Base-by-base conservation (phyloP, 2,329 filamentous ascomycete species). In the Emergomyces africanus region DNA sequence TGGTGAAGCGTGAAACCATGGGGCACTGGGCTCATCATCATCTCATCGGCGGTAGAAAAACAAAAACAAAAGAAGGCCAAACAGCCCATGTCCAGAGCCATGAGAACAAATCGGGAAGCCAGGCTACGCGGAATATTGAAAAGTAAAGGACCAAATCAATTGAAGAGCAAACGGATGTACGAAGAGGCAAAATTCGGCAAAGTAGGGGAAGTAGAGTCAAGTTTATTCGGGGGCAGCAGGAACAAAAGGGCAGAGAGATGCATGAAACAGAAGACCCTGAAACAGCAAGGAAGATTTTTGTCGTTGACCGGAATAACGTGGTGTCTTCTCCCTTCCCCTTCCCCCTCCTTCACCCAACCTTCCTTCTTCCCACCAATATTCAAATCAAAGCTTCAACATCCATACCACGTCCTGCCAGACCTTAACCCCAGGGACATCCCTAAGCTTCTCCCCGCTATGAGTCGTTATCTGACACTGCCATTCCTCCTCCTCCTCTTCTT, bases 351-450 rank as follows among this genome's bases (percentile, higher is more conserved):
- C 30, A 30, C 30, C 30, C 30, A 30, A 5, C 33, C 5, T 37
- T 14, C 35, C 35, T 37, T 15, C 35, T 6, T 20, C 20, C 20
- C 3, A 50, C 8, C 50, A 37, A 53, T 18, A 15, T 14, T 20
- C 6, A 53, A 23, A 53, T 66, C 58, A 67, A 6, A 67, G 59
- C 50, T 42, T 67, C 23, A 64, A 57, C 46, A 57, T 48, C 62
- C 65, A 69, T 10, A 63, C 59, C 15, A 64, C 62, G 49, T 63
- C 64, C 48, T 66, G 57, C 67, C 67, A 69, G 54, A 69, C 64
- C 54, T 64, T 67, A 53, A 67, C 59, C 20, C 62, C 66, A 5
- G 25, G 20, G 37, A 63, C 61, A 4, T 67, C 63, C 25, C 60
- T 33, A n/a, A 63, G n/a, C 33, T 62, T 62, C 35, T 61, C 30